These are phyloP conservation scores for Cubamyces sp. DNA, from an alignment of 768 basidiomycete genomes.

Conservation along the genomic window DNA sequence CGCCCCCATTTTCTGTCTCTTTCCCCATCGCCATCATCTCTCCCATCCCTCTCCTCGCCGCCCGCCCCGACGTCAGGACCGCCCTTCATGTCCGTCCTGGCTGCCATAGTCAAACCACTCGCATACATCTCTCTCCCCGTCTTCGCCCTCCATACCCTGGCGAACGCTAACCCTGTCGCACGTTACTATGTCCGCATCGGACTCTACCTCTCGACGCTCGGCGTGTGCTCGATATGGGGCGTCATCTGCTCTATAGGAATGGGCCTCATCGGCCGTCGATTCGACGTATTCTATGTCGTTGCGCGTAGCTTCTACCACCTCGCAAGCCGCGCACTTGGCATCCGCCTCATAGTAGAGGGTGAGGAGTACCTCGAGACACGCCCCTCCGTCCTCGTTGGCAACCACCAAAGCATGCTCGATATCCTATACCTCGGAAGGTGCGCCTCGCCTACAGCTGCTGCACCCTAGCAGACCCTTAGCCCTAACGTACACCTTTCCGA, in stretches of 20 bases:
- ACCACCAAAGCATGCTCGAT: constrained; percentile 95
- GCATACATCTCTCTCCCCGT: constrained; percentile 79
- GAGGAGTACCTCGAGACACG: constrained; percentile 74
- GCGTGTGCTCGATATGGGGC: constrained; percentile 73
- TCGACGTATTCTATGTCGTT: constrained; percentile 82
- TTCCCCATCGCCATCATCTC: constrained; percentile 14
- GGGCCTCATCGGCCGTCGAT: constrained; percentile 66
- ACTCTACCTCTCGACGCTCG: constrained; percentile 74
- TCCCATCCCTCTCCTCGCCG: constrained; percentile 6
- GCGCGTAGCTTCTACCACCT: constrained; percentile 82
- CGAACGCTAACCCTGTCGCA: constrained; percentile 55
- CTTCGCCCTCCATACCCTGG: constrained; percentile 63
- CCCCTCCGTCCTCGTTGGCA: constrained; percentile 80
- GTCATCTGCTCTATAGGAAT: constrained; percentile 68
- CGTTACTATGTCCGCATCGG: constrained; percentile 75
- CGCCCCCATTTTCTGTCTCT: constrained; percentile 15
- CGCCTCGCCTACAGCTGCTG: constrained; percentile 33
- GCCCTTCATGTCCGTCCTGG: constrained; percentile 62
- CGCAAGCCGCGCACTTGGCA: constrained; percentile 63
- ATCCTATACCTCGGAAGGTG: constrained; percentile 81
- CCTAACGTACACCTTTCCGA: constrained; percentile 10
- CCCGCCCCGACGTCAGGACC: constrained; percentile 20
- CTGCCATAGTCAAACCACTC: constrained; percentile 65
- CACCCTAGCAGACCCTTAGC: not conserved
- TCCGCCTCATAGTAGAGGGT: constrained; percentile 81